phyloP scores from a whole-genome alignment of 2,329 filamentous ascomycete genomes.

The Massarina eburnea region DNA sequence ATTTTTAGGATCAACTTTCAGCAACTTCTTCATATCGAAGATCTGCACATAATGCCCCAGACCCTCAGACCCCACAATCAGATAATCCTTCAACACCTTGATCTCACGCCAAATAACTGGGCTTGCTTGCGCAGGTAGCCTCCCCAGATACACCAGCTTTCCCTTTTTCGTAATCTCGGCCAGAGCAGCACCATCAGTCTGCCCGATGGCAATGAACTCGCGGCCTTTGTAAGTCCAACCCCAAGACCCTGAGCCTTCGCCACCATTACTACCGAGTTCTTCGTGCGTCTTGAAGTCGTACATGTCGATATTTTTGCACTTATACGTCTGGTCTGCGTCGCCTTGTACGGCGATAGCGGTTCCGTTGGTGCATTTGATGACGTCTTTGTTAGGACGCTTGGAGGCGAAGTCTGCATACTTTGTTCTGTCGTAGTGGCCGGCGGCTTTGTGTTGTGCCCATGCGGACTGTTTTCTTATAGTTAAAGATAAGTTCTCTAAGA shows the following conservation, averaged over 20 bases:
- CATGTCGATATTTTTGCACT: constrained; percentile 52
- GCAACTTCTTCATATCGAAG: constrained; percentile 58
- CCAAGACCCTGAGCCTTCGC: constrained; percentile 52
- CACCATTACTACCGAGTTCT: constrained; percentile 52
- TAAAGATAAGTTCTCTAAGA: background rate
- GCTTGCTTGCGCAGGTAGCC: constrained; percentile 50
- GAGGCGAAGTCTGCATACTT: constrained; percentile 34
- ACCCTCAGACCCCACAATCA: constrained; percentile 45
- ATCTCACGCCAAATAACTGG: constrained; percentile 58
- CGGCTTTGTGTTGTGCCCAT: constrained; percentile 35
- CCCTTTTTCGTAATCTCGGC: constrained; percentile 53
- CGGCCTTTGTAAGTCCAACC: constrained; percentile 57
- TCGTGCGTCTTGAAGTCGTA: constrained; percentile 60
- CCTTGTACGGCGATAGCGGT: constrained; percentile 40
- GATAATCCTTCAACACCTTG: constrained; percentile 43
- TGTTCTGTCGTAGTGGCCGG: constrained; percentile 34
- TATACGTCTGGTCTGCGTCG: constrained; percentile 44
- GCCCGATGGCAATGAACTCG: constrained; percentile 58
- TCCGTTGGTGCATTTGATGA: constrained; percentile 38
- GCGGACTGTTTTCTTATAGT: constrained; percentile 19
- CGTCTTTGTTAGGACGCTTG: constrained; percentile 29
- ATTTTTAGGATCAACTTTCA: constrained; percentile 35
- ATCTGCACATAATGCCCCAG: constrained; percentile 59
- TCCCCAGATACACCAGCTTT: constrained; percentile 56
- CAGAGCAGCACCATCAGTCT: constrained; percentile 59